Conservation (phyloP, 2,329 filamentous ascomycete species). For the Calonectria hawksworthii region DNA sequence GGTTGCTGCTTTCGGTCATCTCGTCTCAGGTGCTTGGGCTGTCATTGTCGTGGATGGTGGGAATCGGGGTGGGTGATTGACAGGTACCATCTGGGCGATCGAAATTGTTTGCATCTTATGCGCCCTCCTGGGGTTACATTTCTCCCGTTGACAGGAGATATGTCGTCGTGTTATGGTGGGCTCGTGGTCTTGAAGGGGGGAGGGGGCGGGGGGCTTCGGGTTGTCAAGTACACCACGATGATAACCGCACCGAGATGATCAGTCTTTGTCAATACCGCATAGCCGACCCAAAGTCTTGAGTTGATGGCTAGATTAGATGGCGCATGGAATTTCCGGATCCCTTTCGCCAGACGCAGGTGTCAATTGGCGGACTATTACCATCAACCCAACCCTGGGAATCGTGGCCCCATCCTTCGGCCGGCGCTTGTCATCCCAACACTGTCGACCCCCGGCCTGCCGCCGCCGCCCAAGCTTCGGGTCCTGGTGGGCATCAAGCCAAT, state of each 20-base stretch:
- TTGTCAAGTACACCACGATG: not conserved
- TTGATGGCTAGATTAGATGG: not conserved
- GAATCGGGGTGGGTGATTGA: constrained; percentile 11
- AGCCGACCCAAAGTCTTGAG: not conserved
- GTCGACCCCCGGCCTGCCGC: constrained; percentile 24
- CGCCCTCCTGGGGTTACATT: not conserved
- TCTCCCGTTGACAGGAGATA: not conserved
- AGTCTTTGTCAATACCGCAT: not conserved
- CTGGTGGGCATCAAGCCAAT: constrained; percentile 19
- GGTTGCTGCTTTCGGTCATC: constrained; percentile 32
- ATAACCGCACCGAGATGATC: not conserved
- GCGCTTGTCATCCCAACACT: constrained; percentile 33
- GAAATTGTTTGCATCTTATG: constrained; percentile 7
- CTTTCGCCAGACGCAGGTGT: not conserved
- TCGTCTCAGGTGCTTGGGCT: constrained; percentile 1
- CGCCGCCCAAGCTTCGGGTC: constrained; percentile 22
- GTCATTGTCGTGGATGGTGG: not conserved
- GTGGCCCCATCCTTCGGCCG: constrained; percentile 25
- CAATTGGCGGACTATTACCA: constrained; percentile 31
- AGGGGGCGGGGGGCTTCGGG: no score
- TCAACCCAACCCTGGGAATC: not conserved
- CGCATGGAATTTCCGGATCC: not conserved
- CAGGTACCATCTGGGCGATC: constrained; percentile 2
- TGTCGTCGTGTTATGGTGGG: not conserved
- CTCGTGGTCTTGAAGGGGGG: not conserved